Evolutionary conservation across 257 asterid species (phyloP).

Genomic region (Solanum commersonii): DNA sequence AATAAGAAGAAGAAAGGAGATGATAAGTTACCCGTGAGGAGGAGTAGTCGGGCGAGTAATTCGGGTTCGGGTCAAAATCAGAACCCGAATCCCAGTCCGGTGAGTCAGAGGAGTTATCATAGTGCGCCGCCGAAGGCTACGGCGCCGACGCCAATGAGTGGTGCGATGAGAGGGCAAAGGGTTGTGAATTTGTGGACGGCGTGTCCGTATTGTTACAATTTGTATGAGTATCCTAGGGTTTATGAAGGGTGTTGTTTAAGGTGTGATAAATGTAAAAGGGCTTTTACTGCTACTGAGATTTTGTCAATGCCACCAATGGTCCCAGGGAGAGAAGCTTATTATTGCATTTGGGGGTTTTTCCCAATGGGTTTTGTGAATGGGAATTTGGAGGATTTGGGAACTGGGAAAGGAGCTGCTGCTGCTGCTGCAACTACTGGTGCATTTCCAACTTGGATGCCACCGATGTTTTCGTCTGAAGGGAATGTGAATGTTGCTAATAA

Average conservation of each 20-base stretch:
- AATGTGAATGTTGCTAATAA: background rate
- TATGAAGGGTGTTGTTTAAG: slow-evolving; percentile 71
- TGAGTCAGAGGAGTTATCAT: background rate
- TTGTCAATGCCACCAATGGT: slow-evolving; percentile 62
- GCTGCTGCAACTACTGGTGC: slow-evolving; percentile 13
- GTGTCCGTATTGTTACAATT: slow-evolving; percentile 82
- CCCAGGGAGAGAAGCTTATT: slow-evolving; percentile 77
- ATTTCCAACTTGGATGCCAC: slow-evolving; percentile 81
- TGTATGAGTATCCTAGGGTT: slow-evolving; percentile 58
- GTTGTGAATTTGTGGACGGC: slow-evolving; percentile 58
- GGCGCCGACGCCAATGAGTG: background rate
- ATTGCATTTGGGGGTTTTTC: slow-evolving; percentile 82
- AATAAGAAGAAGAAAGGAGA: slow-evolving; percentile 12
- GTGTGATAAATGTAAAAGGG: slow-evolving; percentile 67
- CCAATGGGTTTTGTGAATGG: slow-evolving; percentile 66
- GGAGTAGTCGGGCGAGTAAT: slow-evolving; percentile 15
- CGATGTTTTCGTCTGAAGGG: slow-evolving; percentile 29
- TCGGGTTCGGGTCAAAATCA: slow-evolving; percentile 2
- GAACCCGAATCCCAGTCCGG: background rate
- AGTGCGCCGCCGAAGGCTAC: background rate
- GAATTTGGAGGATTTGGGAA: slow-evolving; percentile 11
- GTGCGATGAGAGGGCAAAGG: background rate
- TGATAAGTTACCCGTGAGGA: slow-evolving; percentile 62
- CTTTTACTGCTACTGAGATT: slow-evolving; percentile 62
- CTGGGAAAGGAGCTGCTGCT: background rate